Conservation (phyloP, 805 yeast species). For the Candida pseudofarinosa region DNA sequence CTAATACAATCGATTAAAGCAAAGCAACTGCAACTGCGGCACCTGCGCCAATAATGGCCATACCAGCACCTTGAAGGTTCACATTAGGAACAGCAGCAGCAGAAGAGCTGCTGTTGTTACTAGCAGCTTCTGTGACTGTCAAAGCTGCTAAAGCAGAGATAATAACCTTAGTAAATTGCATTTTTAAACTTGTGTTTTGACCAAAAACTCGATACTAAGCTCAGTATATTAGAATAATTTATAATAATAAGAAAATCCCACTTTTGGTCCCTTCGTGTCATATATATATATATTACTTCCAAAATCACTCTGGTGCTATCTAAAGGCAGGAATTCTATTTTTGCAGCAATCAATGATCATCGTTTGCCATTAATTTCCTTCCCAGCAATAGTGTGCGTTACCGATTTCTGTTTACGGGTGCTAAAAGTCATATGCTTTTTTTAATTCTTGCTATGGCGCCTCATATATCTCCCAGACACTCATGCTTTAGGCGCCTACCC, state of each 20-base stretch:
- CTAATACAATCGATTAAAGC: slow-evolving; percentile 5
- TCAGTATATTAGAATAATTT: no score
- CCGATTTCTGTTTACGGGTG: not conserved
- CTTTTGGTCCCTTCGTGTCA: no score
- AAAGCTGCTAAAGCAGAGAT: slow-evolving; percentile 8
- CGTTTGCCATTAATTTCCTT: not conserved
- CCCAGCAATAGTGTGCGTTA: not conserved
- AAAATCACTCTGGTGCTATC: no score
- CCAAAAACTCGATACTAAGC: no score
- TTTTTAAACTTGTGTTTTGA: slow-evolving; percentile 3
- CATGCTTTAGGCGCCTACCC: no score
- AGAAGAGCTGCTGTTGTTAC: slow-evolving; percentile 6
- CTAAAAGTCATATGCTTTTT: not conserved
- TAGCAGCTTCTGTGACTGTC: slow-evolving; percentile 9
- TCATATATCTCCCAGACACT: no score
- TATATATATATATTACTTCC: no score
- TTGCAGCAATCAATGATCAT: not conserved
- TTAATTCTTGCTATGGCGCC: no score
- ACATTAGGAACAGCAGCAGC: slow-evolving; percentile 8
- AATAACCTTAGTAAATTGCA: slow-evolving; percentile 9
- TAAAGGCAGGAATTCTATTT: not conserved
- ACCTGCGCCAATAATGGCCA: slow-evolving; percentile 5
- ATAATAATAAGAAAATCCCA: no score
- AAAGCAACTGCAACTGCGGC: slow-evolving; percentile 16
- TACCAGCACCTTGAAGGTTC: slow-evolving; percentile 12